These are phyloP conservation scores for Yarrowia sp. DNA, from an alignment of 805 yeast genomes.

Conservation along the genomic window DNA sequence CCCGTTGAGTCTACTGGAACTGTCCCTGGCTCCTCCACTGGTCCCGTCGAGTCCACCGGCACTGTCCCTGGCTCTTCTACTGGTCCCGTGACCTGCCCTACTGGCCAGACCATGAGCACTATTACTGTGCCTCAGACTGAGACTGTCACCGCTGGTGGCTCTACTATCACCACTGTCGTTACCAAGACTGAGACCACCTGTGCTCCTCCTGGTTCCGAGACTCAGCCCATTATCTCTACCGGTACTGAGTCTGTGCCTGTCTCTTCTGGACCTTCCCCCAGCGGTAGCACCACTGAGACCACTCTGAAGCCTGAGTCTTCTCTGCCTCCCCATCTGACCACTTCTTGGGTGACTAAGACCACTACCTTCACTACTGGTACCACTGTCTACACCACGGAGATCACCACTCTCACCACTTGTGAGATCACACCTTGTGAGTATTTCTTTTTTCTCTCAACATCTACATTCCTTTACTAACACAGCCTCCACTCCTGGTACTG, in stretches of 20 bases:
- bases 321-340: constrained; percentile 15
- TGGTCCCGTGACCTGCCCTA: not conserved
- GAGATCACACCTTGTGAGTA: not conserved
- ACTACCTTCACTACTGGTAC: constrained; percentile 10
- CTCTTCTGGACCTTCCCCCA: not conserved
- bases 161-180: not conserved
- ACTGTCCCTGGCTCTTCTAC: not conserved
- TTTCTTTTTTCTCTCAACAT: too few relatives aligned
- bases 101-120: constrained; percentile 9
- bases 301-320: not conserved
- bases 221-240: not conserved
- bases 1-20: not conserved
- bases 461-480: too few relatives aligned
- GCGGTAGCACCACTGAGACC: constrained; percentile 2
- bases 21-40: not conserved
- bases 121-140: not conserved
- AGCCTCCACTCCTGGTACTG: not conserved
- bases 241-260: not conserved
- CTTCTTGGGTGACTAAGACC: constrained; percentile 11
- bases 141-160: not conserved
- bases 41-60: too few relatives aligned
- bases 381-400: constrained; percentile 11
- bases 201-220: not conserved
- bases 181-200: not conserved
- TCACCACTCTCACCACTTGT: constrained; percentile 15